Evolutionary conservation across 78 protist genomes (phyloP), one percentile per base, ranked within the genome.

Genomic region (Creolimax fragrantissima): DNA sequence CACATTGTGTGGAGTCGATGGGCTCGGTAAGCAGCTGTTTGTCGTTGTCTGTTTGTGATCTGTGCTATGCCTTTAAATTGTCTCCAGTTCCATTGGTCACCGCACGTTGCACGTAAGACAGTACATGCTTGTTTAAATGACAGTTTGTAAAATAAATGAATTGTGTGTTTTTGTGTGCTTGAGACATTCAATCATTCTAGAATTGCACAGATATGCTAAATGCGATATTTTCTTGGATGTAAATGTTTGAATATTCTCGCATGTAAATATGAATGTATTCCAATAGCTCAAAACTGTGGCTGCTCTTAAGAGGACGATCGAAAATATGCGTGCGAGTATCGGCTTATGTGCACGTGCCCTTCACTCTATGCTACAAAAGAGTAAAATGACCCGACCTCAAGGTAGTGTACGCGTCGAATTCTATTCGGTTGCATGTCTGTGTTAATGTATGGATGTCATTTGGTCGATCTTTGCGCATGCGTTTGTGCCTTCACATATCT

Each of bases 1-100:
- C 67, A 42, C 83, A 88, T 37, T 94, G 95, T 66, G 94, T 92
- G 35, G 93, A 94, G 89, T 90, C 94, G 36, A 42, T 42, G 92
- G 92, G 44, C 5, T 3, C 86, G 42, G 3, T 89, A 44, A 3
- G 24, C 24, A 4, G 24, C 84, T 3, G 35, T 3, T 36, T 3
- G 24, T 39, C 84, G 84, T 2, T 74, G 24, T 3, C n/a, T 74
- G 84, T 39, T 37, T 3, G 24, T 74, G 84, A 3, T 3, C n/a
- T n/a, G n/a, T n/a, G n/a, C n/a, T n/a, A n/a, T n/a, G n/a, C n/a
- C n/a, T n/a, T n/a, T n/a, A n/a, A n/a, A n/a, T n/a, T n/a, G n/a
- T n/a, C n/a, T n/a, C n/a, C n/a, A n/a, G n/a, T n/a, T n/a, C n/a
- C n/a, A n/a, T n/a, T n/a, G n/a, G n/a, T n/a, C n/a, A n/a, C n/a